Evolutionary conservation across 345 rosid genomes (phyloP), one percentile per base, ranked within the genome.

Genomic region (Eucalyptus paniculata): DNA sequence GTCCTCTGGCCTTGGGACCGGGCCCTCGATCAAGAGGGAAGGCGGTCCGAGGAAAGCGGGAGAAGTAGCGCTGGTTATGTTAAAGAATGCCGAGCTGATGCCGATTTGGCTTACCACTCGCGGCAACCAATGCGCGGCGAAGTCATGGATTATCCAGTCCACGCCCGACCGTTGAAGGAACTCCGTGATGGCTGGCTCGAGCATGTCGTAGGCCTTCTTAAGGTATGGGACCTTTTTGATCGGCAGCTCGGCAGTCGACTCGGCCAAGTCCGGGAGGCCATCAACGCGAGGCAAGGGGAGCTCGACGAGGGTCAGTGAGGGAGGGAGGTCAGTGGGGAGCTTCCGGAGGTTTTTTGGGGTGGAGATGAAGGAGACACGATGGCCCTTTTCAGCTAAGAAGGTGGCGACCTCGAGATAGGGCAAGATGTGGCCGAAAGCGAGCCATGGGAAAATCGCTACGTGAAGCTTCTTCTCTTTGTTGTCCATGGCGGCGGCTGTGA

Each of bases 71-170:
- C 49, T 86, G 89, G 86, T 89, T 13, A 93, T 88, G 56, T 90
- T 89, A 69, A 92, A 91, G 83, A 81, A 90, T 26, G 88, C 93
- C 7, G 87, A 56, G 81, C 58, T 60, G 54, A 92, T 60, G 4
- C 93, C 89, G 9, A 92, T 62, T 44, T 50, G 89, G 50, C 89
- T 30, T 19, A 91, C 91, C 18, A 90, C 50, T 3, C 90, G 69
- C 30, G 95, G 94, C 18, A 94, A 81, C 94, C 94, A 94, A 86
- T 92, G 88, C 56, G 95, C 44, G 18, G 89, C 87, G 56, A 92
- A 91, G 89, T 94, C 96, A 7, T 85, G 91, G 15, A 94, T 53
- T 42, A 93, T 18, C 94, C 96, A 94, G 24, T 93, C 56, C 13
- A 89, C 94, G 50, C 87, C 83, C 2, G 90, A 53, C 17, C 89